Conservation (phyloP, 106 monocot species). For the Dioscorea zingiberensis region DNA sequence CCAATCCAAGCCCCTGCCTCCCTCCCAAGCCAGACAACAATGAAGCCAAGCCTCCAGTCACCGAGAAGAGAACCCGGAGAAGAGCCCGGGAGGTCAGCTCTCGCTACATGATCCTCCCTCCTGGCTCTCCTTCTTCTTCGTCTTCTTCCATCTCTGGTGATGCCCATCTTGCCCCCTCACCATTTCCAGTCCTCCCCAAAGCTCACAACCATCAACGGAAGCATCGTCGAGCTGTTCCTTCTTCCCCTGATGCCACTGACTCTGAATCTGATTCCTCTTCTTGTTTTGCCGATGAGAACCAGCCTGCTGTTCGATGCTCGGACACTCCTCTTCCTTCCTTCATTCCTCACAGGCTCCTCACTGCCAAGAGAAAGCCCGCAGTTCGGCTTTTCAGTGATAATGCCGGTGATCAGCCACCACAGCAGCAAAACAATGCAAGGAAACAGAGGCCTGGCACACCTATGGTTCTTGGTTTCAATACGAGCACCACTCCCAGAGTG, state of each 20-base stretch:
- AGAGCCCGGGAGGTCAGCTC: conserved; percentile 76
- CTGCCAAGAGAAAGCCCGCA: conserved; percentile 12
- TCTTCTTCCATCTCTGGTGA: not conserved
- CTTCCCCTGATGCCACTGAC: conserved; percentile 27
- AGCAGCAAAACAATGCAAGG: not conserved
- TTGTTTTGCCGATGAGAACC: conserved; percentile 50
- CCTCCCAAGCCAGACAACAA: no score
- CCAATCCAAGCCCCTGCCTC: no score
- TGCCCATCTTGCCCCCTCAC: conserved; percentile 1
- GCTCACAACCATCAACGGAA: conserved; percentile 12
- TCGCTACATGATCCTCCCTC: conserved; percentile 47
- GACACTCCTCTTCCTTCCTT: conserved; percentile 18
- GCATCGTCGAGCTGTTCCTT: conserved; percentile 5
- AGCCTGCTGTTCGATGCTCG: conserved; percentile 3
- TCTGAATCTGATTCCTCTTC: conserved; percentile 17
- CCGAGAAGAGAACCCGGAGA: conserved; percentile 20
- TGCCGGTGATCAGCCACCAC: conserved; percentile 1
- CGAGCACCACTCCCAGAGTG: conserved; percentile 5
- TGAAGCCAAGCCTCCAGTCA: not conserved
- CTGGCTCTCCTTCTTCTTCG: conserved; percentile 1
- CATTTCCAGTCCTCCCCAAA: not conserved
- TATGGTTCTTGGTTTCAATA: not conserved
- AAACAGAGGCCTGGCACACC: conserved; percentile 44
- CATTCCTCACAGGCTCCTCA: not conserved
- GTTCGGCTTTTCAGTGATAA: conserved; percentile 39